Evolutionary conservation across 306 rosid genomes (phyloP).

Genomic region (Glycine latifolia): DNA sequence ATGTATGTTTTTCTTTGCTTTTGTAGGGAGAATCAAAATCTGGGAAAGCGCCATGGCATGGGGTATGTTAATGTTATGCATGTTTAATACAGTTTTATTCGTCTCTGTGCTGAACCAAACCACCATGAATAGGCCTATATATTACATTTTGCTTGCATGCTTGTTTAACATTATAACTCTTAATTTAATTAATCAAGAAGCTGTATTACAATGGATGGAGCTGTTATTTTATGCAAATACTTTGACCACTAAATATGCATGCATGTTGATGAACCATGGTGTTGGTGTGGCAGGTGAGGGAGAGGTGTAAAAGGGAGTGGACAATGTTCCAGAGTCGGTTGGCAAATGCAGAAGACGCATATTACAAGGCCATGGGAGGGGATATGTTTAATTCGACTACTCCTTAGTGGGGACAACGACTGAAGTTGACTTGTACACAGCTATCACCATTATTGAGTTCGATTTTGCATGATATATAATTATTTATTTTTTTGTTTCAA

Average conservation of each 20-base stretch:
- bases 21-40: slow-evolving; percentile 76
- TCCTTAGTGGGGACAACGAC: slow-evolving; percentile 34
- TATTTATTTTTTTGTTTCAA: neutral
- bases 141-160: slow-evolving; percentile 18
- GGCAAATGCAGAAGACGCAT: slow-evolving; percentile 78
- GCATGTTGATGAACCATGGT: slow-evolving; percentile 37
- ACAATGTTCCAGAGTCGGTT: slow-evolving; percentile 87
- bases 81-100: slow-evolving; percentile 9
- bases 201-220: neutral
- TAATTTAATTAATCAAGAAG: neutral
- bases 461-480: slow-evolving; percentile 37
- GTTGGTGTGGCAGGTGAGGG: slow-evolving; percentile 79
- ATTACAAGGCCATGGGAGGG: slow-evolving; percentile 64
- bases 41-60: slow-evolving; percentile 92
- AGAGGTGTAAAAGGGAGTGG: slow-evolving; percentile 96
- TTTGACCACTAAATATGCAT: neutral
- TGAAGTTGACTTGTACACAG: slow-evolving; percentile 42
- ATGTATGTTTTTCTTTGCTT: slow-evolving; percentile 37
- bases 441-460: slow-evolving; percentile 31
- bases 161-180: neutral
- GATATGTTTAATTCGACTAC: slow-evolving; percentile 60
- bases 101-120: too few relatives aligned
- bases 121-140: neutral
- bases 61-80: slow-evolving; percentile 68
- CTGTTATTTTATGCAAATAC: neutral